Evolutionary conservation across 208 protist genomes (phyloP), one percentile per base, ranked within the genome.

Genomic region (Phytomonas sp.): DNA sequence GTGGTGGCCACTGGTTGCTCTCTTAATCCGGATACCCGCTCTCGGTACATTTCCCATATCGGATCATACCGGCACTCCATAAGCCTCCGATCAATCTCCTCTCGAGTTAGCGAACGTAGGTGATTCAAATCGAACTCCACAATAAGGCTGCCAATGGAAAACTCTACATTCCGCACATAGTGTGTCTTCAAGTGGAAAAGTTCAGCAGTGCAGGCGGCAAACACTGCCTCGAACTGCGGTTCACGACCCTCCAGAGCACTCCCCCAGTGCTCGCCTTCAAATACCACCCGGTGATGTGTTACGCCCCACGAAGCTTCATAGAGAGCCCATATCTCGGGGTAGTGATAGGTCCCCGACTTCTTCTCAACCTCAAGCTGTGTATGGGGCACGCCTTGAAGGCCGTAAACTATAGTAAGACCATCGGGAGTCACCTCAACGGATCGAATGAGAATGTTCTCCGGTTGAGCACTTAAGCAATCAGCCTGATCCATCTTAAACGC

Each of bases 191-290:
- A 30, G 9, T 61, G 68, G 65, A 87, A 75, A 60, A 65, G 60
- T n/a, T 66, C 73, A 4, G 72, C 73, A 23, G 83, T 76, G 72
- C 75, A 76, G 46, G 28, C 31, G 29, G 64, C 69, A 29, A 87
- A 84, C 23, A 68, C 76, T 23, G 69, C 40, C 53, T 78, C 33
- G 30, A 91, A 66, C 68, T 78, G 78, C 8, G 65, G 53, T 64
- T 76, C 60, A 60, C 71, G 80, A 60, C 62, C 70, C 59, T 78
- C 51, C 69, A 91, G 31, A 32, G 89, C 83, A 66, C 85, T 77
- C 7, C 59, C 71, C 85, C 88, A 93, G 75, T 81, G 81, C 31
- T 88, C 85, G 66, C 88, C 88, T 31, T 91, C 83, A 71, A 93
- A 93, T 70, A 72, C 82, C 32, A 89, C 70, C 53, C 83, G 73